Percentiles rank a stretch among this genome's conserved stretches.
Conservation (phyloP, 2,329 filamentous ascomycete species). For the Zymoseptoria brevis region DNA sequence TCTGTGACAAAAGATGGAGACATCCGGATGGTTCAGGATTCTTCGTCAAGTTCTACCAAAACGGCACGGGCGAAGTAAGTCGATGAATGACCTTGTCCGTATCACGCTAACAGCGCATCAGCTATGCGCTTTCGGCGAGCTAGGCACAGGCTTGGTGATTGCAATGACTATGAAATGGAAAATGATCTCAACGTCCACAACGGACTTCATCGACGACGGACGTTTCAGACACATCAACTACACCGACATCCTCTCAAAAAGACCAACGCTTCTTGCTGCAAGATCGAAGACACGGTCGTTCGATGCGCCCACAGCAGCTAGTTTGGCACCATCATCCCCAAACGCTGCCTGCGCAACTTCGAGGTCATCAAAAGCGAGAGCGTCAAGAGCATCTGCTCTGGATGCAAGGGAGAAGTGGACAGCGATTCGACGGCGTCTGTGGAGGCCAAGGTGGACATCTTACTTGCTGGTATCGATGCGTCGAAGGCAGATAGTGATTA, state of each 20-base stretch:
- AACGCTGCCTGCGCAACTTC: background rate
- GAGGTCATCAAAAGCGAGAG: background rate
- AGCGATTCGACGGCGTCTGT: background rate
- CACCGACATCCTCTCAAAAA: background rate
- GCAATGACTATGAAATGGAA: background rate
- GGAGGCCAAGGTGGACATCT: background rate
- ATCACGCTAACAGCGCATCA: background rate
- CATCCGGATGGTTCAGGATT: background rate
- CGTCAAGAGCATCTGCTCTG: background rate
- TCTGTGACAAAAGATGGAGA: background rate
- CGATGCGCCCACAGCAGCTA: background rate
- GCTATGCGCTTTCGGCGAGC: background rate
- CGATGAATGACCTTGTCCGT: background rate
- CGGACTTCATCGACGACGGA: background rate
- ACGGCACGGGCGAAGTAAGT: background rate
- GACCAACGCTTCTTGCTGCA: background rate
- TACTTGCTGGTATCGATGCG: background rate
- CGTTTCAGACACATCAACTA: background rate
- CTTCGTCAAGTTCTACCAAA: background rate
- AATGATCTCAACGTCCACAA: background rate
- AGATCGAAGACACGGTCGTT: background rate
- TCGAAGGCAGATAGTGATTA: background rate
- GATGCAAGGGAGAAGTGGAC: background rate
- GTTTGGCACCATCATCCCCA: background rate
- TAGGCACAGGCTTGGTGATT: background rate